Conservation (phyloP, 805 yeast genomes). For the Candida berthetii region DNA sequence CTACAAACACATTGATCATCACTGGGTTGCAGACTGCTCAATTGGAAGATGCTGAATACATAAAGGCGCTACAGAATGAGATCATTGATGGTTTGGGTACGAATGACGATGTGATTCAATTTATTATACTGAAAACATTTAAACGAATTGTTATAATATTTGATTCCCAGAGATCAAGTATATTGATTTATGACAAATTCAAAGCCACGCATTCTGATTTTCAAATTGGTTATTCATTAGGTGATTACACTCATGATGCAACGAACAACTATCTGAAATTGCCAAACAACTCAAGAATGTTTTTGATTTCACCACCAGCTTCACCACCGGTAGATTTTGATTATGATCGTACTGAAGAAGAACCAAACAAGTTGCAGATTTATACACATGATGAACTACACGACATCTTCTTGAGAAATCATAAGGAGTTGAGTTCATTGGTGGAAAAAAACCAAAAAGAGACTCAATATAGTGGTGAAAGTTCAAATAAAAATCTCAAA, state of each 20-base stretch:
- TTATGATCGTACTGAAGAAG: slow-evolving; percentile 29
- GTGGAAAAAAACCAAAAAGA: slow-evolving; percentile 6
- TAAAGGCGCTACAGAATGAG: slow-evolving; percentile 17
- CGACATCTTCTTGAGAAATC: slow-evolving; percentile 13
- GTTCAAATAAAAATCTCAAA: slow-evolving; percentile 1
- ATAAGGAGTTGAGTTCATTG: slow-evolving; percentile 11
- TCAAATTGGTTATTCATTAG: slow-evolving; percentile 12
- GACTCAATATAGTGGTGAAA: slow-evolving; percentile 4
- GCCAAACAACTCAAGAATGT: slow-evolving; percentile 26
- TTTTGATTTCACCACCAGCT: slow-evolving; percentile 34
- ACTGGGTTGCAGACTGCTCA: slow-evolving; percentile 12
- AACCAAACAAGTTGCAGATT: slow-evolving; percentile 24
- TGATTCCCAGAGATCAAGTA: slow-evolving; percentile 7
- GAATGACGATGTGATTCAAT: slow-evolving; percentile 16
- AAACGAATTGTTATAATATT: slow-evolving; percentile 20
- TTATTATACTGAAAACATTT: slow-evolving; percentile 20
- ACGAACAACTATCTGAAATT: slow-evolving; percentile 21
- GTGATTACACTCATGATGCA: slow-evolving; percentile 6
- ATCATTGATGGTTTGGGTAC: slow-evolving; percentile 12
- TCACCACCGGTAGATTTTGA: slow-evolving; percentile 37
- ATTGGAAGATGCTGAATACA: slow-evolving; percentile 11
- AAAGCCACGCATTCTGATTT: slow-evolving; percentile 2
- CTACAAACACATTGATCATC: slow-evolving; percentile 22
- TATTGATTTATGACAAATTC: slow-evolving; percentile 3
- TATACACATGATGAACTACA: slow-evolving; percentile 19